phyloP scores from a whole-genome alignment of 1,139 yeast genomes.

The Casaregolazyma lundiana region DNA sequence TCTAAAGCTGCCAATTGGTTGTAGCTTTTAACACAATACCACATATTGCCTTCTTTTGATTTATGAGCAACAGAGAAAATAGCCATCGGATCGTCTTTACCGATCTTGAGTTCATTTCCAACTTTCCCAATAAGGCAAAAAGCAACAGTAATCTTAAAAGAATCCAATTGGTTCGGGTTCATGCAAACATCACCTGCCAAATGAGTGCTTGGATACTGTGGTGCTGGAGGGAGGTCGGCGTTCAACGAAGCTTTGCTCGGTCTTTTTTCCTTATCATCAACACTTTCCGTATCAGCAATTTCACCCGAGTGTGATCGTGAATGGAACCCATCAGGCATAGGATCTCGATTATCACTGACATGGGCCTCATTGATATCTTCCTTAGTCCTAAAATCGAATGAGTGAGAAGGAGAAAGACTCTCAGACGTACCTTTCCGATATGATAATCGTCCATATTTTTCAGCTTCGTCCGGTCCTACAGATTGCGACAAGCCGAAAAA shows the following conservation, averaged over 20 bases:
- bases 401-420: not conserved
- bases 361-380: not conserved
- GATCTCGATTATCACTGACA: not conserved
- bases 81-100: conserved; percentile 52
- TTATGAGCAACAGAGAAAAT: conserved; percentile 56
- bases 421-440: too few relatives aligned
- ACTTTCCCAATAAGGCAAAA: conserved; percentile 46
- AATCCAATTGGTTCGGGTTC: conserved; percentile 62
- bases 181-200: conserved; percentile 41
- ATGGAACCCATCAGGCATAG: not conserved
- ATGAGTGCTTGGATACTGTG: conserved; percentile 2
- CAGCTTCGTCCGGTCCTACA: too few relatives aligned
- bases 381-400: not conserved
- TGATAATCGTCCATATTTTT: too few relatives aligned
- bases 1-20: conserved; percentile 56
- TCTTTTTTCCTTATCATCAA: not conserved
- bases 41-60: conserved; percentile 58
- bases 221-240: not conserved
- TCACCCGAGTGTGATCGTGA: not conserved
- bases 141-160: conserved; percentile 56
- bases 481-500: not conserved
- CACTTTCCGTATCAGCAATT: not conserved
- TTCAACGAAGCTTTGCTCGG: not conserved
- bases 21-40: conserved; percentile 63
- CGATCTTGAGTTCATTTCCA: conserved; percentile 30